phyloP scores from a whole-genome alignment of 805 yeast species.

The Candida verbasci region DNA sequence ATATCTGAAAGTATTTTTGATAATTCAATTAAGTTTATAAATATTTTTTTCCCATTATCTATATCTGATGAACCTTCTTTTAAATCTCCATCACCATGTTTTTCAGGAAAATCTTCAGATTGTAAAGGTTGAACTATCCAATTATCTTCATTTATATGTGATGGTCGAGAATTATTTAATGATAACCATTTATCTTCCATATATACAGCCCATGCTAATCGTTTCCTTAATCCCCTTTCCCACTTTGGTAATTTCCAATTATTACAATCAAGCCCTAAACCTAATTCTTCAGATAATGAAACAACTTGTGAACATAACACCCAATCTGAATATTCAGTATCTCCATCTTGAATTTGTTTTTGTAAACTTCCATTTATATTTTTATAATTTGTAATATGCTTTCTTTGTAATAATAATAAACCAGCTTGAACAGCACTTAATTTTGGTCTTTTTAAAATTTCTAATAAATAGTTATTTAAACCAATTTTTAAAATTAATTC shows the following conservation, averaged over 20 bases:
- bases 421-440: conserved; percentile 92
- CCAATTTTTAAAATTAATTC: conserved; percentile 43
- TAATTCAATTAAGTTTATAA: conserved; percentile 62
- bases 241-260: conserved; percentile 91
- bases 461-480: conserved; percentile 66
- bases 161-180: conserved; percentile 75
- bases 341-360: conserved; percentile 9
- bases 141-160: conserved; percentile 68
- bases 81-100: conserved; percentile 48
- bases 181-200: conserved; percentile 90
- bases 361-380: conserved; percentile 7
- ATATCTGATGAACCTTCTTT: conserved; percentile 64
- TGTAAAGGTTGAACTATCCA: conserved; percentile 74
- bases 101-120: conserved; percentile 77
- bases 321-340: conserved; percentile 67
- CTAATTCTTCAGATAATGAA: conserved; percentile 84
- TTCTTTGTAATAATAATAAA: conserved; percentile 66
- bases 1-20: conserved; percentile 70
- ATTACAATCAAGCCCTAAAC: conserved; percentile 85
- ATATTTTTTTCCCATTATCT: conserved; percentile 64
- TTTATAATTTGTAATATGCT: conserved; percentile 24
- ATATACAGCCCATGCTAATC: conserved; percentile 95
- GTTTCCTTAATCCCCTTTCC: conserved; percentile 85
- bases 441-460: conserved; percentile 81
- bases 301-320: conserved; percentile 81